Conservation (phyloP, 805 yeast genomes). For the Tanozyma kutaoensis region DNA sequence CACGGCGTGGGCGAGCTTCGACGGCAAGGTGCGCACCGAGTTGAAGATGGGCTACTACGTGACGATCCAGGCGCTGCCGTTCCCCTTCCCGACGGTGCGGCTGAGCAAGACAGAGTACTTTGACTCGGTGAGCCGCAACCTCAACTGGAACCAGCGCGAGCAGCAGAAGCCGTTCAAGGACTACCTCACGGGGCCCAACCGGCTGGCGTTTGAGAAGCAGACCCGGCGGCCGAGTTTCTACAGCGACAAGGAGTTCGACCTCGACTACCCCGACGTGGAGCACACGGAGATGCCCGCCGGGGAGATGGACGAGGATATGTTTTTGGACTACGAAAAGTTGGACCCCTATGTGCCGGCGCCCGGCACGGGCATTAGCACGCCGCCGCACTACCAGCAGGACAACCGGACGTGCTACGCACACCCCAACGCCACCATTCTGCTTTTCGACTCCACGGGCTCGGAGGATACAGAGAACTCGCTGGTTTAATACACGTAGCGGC, state of each 20-base stretch:
- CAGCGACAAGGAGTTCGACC: slow-evolving; percentile 18
- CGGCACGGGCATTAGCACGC: slow-evolving; percentile 18
- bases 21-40: slow-evolving; percentile 82
- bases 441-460: slow-evolving; percentile 3
- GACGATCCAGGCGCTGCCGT: slow-evolving; percentile 72
- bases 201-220: slow-evolving; percentile 14
- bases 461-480: not conserved
- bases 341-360: slow-evolving; percentile 15
- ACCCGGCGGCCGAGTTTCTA: slow-evolving; percentile 4
- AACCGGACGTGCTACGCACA: slow-evolving; percentile 29
- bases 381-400: slow-evolving; percentile 15
- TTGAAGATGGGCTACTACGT: slow-evolving; percentile 74
- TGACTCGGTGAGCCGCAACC: slow-evolving; percentile 71
- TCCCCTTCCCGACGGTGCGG: slow-evolving; percentile 87
- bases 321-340: slow-evolving; percentile 9
- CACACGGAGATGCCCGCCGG: slow-evolving; percentile 1
- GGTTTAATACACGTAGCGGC: no score
- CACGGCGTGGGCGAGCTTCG: slow-evolving; percentile 95
- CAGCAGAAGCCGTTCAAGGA: slow-evolving; percentile 72
- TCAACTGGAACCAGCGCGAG: slow-evolving; percentile 91
- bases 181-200: slow-evolving; percentile 41
- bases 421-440: slow-evolving; percentile 24
- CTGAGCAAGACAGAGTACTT: slow-evolving; percentile 64
- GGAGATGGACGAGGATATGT: slow-evolving; percentile 4
- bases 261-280: slow-evolving; percentile 11